Evolutionary conservation across 495 filamentous ascomycete species (phyloP).

Genomic region (Lophiostoma macrostomum): DNA sequence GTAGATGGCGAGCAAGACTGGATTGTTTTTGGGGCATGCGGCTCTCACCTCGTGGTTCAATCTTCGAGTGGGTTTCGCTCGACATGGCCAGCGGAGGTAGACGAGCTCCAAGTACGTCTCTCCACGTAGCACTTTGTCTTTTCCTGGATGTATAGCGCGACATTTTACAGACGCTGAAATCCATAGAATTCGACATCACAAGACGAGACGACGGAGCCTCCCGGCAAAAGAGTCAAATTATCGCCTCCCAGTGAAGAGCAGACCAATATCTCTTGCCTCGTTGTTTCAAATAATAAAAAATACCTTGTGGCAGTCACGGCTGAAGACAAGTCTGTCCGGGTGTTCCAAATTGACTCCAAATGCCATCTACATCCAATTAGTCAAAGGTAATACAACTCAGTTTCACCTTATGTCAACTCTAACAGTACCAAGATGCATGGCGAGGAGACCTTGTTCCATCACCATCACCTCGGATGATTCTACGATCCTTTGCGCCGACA

Average conservation of each 20-base stretch:
- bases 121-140: neutral
- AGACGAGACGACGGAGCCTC: slow-evolving; percentile 41
- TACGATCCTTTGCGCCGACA: slow-evolving; percentile 79
- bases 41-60: slow-evolving; percentile 52
- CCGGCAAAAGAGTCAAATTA: slow-evolving; percentile 54
- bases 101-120: slow-evolving; percentile 11
- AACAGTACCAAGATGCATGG: slow-evolving; percentile 79
- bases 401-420: neutral
- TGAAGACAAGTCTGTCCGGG: slow-evolving; percentile 86
- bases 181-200: slow-evolving; percentile 25
- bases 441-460: slow-evolving; percentile 79
- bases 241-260: slow-evolving; percentile 30
- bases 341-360: slow-evolving; percentile 63
- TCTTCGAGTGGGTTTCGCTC: slow-evolving; percentile 51
- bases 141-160: neutral
- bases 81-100: slow-evolving; percentile 14
- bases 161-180: slow-evolving; percentile 9
- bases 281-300: slow-evolving; percentile 56
- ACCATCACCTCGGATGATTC: slow-evolving; percentile 62
- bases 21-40: slow-evolving; percentile 56
- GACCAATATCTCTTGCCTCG: slow-evolving; percentile 38
- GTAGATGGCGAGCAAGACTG: slow-evolving; percentile 32
- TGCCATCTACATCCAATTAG: slow-evolving; percentile 66
- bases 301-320: slow-evolving; percentile 75
- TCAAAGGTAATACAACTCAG: slow-evolving; percentile 55